phyloP scores from a whole-genome alignment of 2,329 filamentous ascomycete species.

The Lachnellula cervina region DNA sequence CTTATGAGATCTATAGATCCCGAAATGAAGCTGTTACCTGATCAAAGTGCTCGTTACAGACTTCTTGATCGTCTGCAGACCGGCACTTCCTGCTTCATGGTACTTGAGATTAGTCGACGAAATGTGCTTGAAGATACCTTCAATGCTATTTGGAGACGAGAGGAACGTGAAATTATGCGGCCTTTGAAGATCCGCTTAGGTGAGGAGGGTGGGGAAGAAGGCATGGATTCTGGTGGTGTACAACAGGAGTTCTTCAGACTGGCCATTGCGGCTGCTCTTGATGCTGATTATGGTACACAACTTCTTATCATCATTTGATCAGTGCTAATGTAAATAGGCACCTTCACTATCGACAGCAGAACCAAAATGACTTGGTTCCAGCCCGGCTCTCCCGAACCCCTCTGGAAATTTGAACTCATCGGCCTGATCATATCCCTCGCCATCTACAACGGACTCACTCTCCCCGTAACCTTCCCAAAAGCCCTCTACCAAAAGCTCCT shows the following conservation, averaged over 20 bases:
- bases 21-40: slow-evolving; percentile 50
- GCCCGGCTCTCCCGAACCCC: slow-evolving; percentile 72
- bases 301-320: not conserved
- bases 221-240: slow-evolving; percentile 89
- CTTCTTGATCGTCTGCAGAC: slow-evolving; percentile 60
- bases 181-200: slow-evolving; percentile 87
- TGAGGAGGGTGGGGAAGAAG: slow-evolving; percentile 77
- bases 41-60: slow-evolving; percentile 54
- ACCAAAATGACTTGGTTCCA: slow-evolving; percentile 86
- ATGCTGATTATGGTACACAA: slow-evolving; percentile 63
- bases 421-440: slow-evolving; percentile 86
- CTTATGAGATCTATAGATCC: slow-evolving; percentile 50
- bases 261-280: slow-evolving; percentile 72
- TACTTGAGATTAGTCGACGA: slow-evolving; percentile 64
- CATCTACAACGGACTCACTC: slow-evolving; percentile 85
- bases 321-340: slow-evolving; percentile 38
- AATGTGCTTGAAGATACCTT: slow-evolving; percentile 69
- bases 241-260: slow-evolving; percentile 95
- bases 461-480: slow-evolving; percentile 83
- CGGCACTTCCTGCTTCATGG: slow-evolving; percentile 65
- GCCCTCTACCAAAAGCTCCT: slow-evolving; percentile 80
- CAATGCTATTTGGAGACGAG: slow-evolving; percentile 83
- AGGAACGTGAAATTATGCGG: slow-evolving; percentile 74
- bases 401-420: slow-evolving; percentile 87
- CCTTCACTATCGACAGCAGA: slow-evolving; percentile 72